Conservation (phyloP, 2,329 filamentous ascomycete genomes). For the Colletotrichum sp. region DNA sequence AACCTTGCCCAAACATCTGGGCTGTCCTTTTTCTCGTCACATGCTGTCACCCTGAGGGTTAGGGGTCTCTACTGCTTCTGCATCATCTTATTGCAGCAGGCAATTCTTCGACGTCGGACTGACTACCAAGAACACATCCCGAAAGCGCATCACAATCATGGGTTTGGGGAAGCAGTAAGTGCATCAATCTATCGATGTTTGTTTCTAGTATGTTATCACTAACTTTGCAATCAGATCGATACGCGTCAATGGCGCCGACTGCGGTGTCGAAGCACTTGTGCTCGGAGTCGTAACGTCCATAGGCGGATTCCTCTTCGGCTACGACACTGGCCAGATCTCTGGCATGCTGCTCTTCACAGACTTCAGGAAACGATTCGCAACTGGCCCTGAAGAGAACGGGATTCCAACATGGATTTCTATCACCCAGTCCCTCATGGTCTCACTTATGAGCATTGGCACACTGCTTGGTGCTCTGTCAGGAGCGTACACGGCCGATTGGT, state of each 20-base stretch:
- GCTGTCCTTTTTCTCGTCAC: background rate
- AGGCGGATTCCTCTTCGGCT: conserved; percentile 68
- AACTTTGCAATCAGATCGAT: conserved; percentile 35
- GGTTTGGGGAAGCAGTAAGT: conserved; percentile 18
- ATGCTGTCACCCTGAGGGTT: background rate
- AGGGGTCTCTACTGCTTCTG: background rate
- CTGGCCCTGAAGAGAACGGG: conserved; percentile 38
- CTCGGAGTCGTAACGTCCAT: conserved; percentile 60
- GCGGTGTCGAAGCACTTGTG: conserved; percentile 43
- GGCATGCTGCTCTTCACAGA: conserved; percentile 55
- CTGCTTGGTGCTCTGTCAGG: conserved; percentile 58
- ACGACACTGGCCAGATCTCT: conserved; percentile 67
- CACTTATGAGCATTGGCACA: conserved; percentile 60
- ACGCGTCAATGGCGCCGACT: conserved; percentile 47
- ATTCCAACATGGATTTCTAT: conserved; percentile 43
- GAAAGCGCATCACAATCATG: background rate
- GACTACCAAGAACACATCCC: background rate
- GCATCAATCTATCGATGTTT: background rate
- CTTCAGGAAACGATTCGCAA: conserved; percentile 62
- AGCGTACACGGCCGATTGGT: conserved; percentile 60
- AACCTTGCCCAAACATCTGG: background rate
- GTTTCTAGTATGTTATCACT: background rate
- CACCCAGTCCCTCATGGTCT: conserved; percentile 58
- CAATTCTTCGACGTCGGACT: no score
- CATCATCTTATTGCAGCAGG: no score